Percentiles rank a stretch among this genome's conserved stretches.
Conservation (phyloP, 2,329 filamentous ascomycete genomes). For the Blastomyces percursus region DNA sequence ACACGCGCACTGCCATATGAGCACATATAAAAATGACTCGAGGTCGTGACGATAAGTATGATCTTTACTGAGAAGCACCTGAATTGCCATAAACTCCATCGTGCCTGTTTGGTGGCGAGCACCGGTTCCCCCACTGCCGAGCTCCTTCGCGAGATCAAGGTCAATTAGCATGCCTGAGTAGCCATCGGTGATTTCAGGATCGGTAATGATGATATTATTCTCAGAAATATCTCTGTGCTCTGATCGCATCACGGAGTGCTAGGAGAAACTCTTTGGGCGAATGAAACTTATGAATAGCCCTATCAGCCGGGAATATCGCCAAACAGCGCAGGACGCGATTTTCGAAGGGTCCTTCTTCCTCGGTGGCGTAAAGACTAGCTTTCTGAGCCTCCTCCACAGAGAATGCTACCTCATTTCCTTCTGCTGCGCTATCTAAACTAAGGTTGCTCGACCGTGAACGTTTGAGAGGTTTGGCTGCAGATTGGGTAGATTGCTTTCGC, state of each 20-base stretch:
- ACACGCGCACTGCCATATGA: constrained; percentile 1
- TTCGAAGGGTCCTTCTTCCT: constrained; percentile 13
- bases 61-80: constrained; percentile 22
- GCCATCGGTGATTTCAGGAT: constrained; percentile 10
- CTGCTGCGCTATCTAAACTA: neutral
- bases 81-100: constrained; percentile 27
- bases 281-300: constrained; percentile 20
- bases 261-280: constrained; percentile 26
- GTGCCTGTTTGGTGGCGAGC: constrained; percentile 12
- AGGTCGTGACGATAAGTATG: constrained; percentile 27
- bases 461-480: constrained; percentile 5
- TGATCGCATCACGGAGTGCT: constrained; percentile 27
- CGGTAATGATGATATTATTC: constrained; percentile 32
- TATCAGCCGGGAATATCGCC: constrained; percentile 22
- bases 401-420: no score
- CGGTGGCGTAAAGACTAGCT: constrained; percentile 2
- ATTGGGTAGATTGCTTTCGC: constrained; percentile 1
- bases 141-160: constrained; percentile 24
- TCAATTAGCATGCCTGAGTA: constrained; percentile 27
- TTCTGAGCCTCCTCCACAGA: neutral
- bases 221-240: constrained; percentile 31
- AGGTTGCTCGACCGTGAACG: constrained; percentile 4
- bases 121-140: constrained; percentile 13
- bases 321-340: constrained; percentile 25
- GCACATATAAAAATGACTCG: constrained; percentile 27